These are phyloP conservation scores for Starmera stellimalicola DNA, from an alignment of 1,139 yeast species.

Conservation along the genomic window DNA sequence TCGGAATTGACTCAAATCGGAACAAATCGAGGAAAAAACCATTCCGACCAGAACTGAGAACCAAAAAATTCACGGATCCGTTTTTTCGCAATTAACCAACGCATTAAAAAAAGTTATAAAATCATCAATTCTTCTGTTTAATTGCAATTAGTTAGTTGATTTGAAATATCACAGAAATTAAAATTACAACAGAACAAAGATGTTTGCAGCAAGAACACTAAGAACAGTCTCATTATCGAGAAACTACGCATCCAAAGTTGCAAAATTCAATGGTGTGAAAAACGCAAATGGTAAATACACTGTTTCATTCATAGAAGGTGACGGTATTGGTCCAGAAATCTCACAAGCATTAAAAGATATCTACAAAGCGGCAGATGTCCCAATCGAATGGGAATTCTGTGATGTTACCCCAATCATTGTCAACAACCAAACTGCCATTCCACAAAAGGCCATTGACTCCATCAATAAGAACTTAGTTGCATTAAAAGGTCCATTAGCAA, in stretches of 20 bases:
- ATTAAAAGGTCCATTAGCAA: conserved; percentile 93
- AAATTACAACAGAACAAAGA: no score
- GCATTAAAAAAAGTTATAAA: no score
- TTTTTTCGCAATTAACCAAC: no score
- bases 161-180: no score
- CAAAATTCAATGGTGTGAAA: conserved; percentile 48
- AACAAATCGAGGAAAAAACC: no score
- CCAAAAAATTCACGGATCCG: no score
- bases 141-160: no score
- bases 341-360: conserved; percentile 88
- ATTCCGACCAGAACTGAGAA: no score
- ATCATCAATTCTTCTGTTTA: no score
- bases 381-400: conserved; percentile 94
- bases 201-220: neutral
- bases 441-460: conserved; percentile 84
- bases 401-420: conserved; percentile 91
- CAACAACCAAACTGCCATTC: conserved; percentile 91
- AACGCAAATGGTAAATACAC: conserved; percentile 69
- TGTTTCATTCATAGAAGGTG: conserved; percentile 96
- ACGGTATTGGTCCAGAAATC: conserved; percentile 95
- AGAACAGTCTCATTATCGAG: conserved; percentile 5
- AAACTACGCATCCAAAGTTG: conserved; percentile 37
- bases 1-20: no score
- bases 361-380: conserved; percentile 87
- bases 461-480: conserved; percentile 92